Evolutionary conservation across 2,329 filamentous ascomycete genomes (phyloP), one percentile per base, ranked within the genome.

Genomic region (Venturia pyrina): DNA sequence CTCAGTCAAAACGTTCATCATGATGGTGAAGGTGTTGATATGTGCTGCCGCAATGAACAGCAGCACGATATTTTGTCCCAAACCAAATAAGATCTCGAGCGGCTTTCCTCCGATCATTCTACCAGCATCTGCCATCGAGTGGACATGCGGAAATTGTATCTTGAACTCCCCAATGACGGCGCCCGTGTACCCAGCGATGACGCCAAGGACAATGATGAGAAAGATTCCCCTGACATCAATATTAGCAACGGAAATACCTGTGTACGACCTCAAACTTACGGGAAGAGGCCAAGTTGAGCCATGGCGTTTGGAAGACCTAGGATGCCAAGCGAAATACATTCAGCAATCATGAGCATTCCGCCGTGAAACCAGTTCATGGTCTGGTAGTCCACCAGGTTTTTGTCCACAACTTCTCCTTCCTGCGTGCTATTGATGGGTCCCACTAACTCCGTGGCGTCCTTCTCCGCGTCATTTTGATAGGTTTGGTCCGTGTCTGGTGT

Each of bases 21-120:
- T 87, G 70, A 90, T 87, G 41, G 82, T 83, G 69, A 89, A 89
- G 0, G 87, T 89, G 68, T 90, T 77, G 63, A 89, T 80, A 75
- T 91, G 89, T n/a, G 87, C 88, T 43, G 83, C 86, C 75, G 88
- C 86, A 70, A 89, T 82, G 76, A 91, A 89, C 65, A 88, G 77
- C 48, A 90, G 78, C 74, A 89, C 85, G 21, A 90, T 75, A 11
- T 83, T 77, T 70, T 88, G 87, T 68, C 83, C 86, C 68, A 78
- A 75, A 32, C 86, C 86, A 57, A 89, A 77, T 41, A 90, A 69
- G 72, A 89, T 85, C 32, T 50, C 28, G 19, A 34, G 28, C 28
- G 28, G 34, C 21, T 75, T 77, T 10, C 89, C 89, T 66, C 80
- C 79, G 62, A 90, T 78, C 61, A 90, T 78, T 57, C 82, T 78